phyloP scores from a whole-genome alignment of 179 eudicot species.

The Vitellaria paradoxa region DNA sequence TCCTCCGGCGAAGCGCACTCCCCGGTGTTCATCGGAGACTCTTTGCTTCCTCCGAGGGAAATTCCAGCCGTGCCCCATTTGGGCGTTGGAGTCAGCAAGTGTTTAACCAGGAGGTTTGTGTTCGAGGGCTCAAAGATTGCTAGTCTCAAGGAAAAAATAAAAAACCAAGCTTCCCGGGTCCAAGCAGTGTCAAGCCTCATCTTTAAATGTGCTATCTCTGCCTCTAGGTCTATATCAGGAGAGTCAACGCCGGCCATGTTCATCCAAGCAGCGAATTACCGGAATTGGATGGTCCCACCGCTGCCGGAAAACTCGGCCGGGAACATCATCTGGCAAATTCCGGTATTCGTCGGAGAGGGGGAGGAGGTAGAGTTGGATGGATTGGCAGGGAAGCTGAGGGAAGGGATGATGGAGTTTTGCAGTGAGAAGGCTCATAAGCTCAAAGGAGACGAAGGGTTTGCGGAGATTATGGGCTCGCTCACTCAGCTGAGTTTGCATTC shows the following conservation, averaged over 20 bases:
- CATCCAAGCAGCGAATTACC: neutral
- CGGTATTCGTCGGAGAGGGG: neutral
- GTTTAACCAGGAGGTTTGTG: neutral
- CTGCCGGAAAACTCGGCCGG: neutral
- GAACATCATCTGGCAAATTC: neutral
- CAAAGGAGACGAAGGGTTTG: neutral
- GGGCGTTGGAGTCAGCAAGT: neutral
- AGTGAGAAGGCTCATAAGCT: neutral
- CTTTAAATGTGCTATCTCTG: neutral
- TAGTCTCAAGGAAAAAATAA: neutral
- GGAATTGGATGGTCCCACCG: neutral
- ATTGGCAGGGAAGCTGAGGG: neutral
- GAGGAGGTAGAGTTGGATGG: neutral
- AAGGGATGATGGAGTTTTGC: neutral
- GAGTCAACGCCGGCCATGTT: neutral
- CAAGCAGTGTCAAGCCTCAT: neutral
- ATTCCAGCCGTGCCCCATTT: neutral
- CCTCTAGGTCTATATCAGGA: neutral
- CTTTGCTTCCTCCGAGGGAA: neutral
- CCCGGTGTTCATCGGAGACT: neutral
- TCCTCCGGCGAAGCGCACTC: neutral
- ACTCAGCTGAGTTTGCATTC: neutral
- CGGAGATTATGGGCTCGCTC: neutral
- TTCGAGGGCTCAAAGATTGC: neutral
- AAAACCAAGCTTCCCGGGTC: neutral